Base-by-base conservation (phyloP, 768 basidiomycete species). In the Austroboletus eburneus region DNA sequence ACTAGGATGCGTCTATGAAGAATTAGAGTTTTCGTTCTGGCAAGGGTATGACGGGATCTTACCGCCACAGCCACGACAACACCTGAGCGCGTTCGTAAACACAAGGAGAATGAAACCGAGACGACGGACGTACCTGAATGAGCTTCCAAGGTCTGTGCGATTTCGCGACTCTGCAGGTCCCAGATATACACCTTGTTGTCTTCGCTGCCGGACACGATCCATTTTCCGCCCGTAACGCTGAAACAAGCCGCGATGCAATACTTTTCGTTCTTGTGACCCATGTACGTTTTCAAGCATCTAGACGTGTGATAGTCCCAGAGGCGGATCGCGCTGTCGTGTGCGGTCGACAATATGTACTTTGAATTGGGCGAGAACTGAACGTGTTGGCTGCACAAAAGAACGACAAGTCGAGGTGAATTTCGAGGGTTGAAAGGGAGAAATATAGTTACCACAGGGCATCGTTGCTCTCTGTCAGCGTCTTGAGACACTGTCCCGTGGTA, bases 311-410 rank as follows among this genome's bases (percentile, higher is more conserved):
- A 95, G 59, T 96, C 91, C 93, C 95, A 97, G 4, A 99, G 72
- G 2, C 95, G 84, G 52, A 97, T 91, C 0, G 87, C 85, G 48
- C 85, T 91, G 60, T 97, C 93, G 59, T 97, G 87, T 0, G 95
- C 90, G 0, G 92, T 90, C 2, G 92, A 92, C 42, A 99, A 77
- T 43, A 99, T 87, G 67, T 91, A 94, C 67, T 89, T 90, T 7
- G 91, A 92, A 59, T 96, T 96, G 9, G 95, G 95, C 0, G 94
- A 94, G 70, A 99, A 97, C 57, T 86, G 81, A 14, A 93, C 91
- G 59, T 87, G 86, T 68, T 94, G 91, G 51, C 91, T 91, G 58
- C n/a, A n/a, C n/a, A n/a, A n/a, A n/a, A n/a, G n/a, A n/a, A n/a
- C 38, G 17, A 27, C 23, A 33, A 35, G 24, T 9, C 29, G 14